Percentiles rank a stretch among this genome's conserved stretches.
These are phyloP conservation scores for Acer negundo DNA, from an alignment of 345 rosid species.

Conservation along the genomic window DNA sequence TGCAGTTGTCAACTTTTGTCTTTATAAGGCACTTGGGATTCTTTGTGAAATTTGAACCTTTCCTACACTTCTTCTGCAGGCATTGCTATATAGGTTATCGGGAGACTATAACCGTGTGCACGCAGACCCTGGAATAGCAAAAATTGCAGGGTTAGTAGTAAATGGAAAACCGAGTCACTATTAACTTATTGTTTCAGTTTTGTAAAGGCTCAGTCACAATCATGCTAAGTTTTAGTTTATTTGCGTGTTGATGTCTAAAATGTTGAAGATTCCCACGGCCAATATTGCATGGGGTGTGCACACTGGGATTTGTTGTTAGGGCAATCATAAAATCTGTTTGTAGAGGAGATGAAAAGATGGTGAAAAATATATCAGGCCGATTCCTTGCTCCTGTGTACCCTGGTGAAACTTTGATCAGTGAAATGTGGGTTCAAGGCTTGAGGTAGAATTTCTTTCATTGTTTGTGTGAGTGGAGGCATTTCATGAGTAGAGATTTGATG, in stretches of 20 bases:
- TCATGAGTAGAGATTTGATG: conserved; percentile 5
- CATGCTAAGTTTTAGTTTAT: background rate
- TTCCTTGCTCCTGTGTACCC: conserved; percentile 82
- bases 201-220: no score
- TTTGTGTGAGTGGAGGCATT: background rate
- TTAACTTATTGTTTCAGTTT: background rate
- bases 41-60: conserved; percentile 20
- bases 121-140: conserved; percentile 76
- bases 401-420: conserved; percentile 77
- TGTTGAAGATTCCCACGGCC: conserved; percentile 69
- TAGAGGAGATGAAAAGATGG: conserved; percentile 59
- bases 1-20: background rate
- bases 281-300: conserved; percentile 86
- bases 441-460: conserved; percentile 41
- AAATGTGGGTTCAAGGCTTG: conserved; percentile 81
- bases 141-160: conserved; percentile 71
- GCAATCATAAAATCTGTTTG: conserved; percentile 79
- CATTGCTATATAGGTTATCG: conserved; percentile 84
- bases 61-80: conserved; percentile 52
- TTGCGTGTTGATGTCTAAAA: conserved; percentile 5
- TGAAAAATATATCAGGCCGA: conserved; percentile 62
- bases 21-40: background rate
- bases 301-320: conserved; percentile 77
- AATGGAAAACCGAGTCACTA: background rate
- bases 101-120: conserved; percentile 96